These are phyloP conservation scores for Globisporangium mamillatum DNA, from an alignment of 352 stramenopile species.

Conservation along the genomic window DNA sequence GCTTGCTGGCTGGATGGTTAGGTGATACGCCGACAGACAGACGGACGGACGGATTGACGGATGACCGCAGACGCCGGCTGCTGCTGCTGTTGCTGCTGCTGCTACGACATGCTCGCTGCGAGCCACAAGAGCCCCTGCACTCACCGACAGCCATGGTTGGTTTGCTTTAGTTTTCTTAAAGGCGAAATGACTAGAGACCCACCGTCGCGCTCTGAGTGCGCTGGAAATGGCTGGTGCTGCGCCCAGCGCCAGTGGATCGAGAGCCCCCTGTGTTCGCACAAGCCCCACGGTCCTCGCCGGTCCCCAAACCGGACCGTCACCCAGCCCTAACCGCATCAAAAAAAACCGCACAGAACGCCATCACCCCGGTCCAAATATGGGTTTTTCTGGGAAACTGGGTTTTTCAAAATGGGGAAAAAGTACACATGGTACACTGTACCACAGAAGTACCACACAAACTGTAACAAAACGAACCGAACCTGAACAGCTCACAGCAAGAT, in stretches of 20 bases:
- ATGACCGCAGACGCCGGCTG: not conserved
- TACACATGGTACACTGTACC: not conserved
- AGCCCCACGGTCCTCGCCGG: conserved; percentile 1
- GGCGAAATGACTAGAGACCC: conserved; percentile 69
- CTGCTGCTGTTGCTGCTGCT: conserved; percentile 1
- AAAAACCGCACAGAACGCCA: not conserved
- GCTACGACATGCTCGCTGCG: not conserved
- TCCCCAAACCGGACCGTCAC: not conserved
- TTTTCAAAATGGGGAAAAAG: not conserved
- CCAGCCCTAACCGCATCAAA: not conserved
- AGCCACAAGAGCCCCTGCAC: conserved; percentile 22
- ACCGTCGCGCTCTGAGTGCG: conserved; percentile 18
- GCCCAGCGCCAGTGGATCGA: conserved; percentile 19
- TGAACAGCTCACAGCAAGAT: not conserved
- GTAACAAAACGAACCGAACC: too few species aligned
- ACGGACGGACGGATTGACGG: conserved; percentile 11
- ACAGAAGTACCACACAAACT: not conserved
- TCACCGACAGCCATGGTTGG: conserved; percentile 84
- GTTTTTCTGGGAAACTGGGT: not conserved
- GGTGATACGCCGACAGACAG: not conserved
- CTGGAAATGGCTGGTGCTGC: conserved; percentile 61
- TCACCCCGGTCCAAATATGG: not conserved
- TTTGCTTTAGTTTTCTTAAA: conserved; percentile 85
- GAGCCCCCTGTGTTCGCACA: not conserved
- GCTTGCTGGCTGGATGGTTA: not conserved